Evolutionary conservation across 495 filamentous ascomycete species (phyloP), one percentile per base, ranked within the genome.

Genomic region (Penicillium robsamsonii): DNA sequence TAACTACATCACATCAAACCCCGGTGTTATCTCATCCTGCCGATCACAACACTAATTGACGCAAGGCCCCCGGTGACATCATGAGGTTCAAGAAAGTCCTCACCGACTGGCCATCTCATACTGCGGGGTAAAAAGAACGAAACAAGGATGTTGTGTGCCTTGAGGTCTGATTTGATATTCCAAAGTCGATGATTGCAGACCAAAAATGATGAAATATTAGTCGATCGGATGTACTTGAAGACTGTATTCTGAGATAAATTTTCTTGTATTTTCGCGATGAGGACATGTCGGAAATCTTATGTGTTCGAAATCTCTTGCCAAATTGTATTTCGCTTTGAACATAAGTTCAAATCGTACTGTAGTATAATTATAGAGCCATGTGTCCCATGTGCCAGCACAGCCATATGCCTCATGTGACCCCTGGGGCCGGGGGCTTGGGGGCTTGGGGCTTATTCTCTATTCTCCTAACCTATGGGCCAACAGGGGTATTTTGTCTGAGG

Each of bases 71-170:
- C 17, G 30, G 42, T 54, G 51, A 46, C 51, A 54, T 54, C 51
- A 46, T 41, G 22, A 24, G 30, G 1, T 25, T 13, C 4, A 5
- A 35, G 51, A 25, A 53, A 35, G 41, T 27, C 18, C 35, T 46
- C 52, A 46, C 52, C 52, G 52, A 54, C 50, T 42, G 37, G 37
- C 33, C 11, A 30, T 25, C 35, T 49, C 27, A 42, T 12, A 11
- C 1, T 54, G 42, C 15, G 52, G 52, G 52, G 42, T 46, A 40
- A 24, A 42, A 31, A 1, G 27, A 30, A 31, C 27, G 5, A n/a
- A 31, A 33, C n/a, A 29, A 47, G n/a, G 29, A 29, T 18, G 18
- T 47, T 47, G 27, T 30, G 27, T 31, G 9, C 27, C 18, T 18
- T 13, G 46, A 48, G 17, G 7, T 20, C n/a, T 18, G 29, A 24